Conservation (phyloP, 192 early-diverging fungal species). For the Backusella parvicylindrica region DNA sequence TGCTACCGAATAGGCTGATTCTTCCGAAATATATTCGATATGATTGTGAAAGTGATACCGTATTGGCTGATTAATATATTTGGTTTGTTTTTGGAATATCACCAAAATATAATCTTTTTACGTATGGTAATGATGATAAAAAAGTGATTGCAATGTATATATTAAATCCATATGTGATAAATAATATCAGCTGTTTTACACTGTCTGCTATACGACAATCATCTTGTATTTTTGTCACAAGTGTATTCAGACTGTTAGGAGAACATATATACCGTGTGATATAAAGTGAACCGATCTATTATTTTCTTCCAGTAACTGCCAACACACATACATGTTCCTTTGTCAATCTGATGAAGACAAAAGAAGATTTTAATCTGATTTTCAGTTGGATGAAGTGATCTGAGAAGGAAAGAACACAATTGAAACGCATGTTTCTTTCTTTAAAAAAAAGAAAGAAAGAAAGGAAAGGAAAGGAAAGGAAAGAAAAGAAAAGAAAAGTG, state of each 20-base stretch:
- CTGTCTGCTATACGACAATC: neutral
- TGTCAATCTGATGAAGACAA: neutral
- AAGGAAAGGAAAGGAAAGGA: too few relatives aligned
- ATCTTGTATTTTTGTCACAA: neutral
- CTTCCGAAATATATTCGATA: neutral
- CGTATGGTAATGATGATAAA: neutral
- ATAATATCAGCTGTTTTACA: too few relatives aligned
- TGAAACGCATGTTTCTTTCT: too few relatives aligned
- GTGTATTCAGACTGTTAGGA: neutral
- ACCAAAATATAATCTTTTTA: neutral
- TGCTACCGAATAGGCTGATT: neutral
- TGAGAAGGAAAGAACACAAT: too few relatives aligned
- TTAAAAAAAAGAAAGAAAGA: too few relatives aligned
- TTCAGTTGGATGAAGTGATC: too few relatives aligned
- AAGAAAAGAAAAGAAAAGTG: too few relatives aligned
- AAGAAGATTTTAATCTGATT: neutral
- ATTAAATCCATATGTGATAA: too few relatives aligned
- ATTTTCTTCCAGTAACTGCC: neutral
- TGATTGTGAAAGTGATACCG: neutral
- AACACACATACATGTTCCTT: neutral
- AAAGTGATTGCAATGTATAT: too few relatives aligned
- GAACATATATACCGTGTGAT: neutral
- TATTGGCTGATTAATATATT: neutral
- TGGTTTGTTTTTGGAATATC: neutral
- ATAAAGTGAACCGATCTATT: neutral